Evolutionary conservation across 208 protist genomes (phyloP).

Genomic region (Naegleria fowleri): DNA sequence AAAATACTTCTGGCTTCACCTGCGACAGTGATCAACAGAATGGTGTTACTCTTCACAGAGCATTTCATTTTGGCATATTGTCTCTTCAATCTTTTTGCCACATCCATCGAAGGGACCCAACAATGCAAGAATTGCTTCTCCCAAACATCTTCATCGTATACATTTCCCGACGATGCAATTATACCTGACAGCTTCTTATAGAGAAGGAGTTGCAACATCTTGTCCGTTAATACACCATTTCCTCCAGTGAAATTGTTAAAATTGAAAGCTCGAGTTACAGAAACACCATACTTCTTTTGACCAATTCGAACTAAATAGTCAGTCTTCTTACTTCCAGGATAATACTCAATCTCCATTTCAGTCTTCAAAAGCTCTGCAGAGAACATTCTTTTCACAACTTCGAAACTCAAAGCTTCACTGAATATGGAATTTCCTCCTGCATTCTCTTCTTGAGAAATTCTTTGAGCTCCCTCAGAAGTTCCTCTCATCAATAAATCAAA

Average conservation of each 20-base stretch:
- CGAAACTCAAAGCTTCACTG: conserved; percentile 45
- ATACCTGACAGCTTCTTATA: conserved; percentile 52
- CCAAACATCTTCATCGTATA: conserved; percentile 37
- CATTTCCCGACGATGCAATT: conserved; percentile 25
- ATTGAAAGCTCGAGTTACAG: conserved; percentile 49
- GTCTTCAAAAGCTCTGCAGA: conserved; percentile 39
- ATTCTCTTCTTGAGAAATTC: conserved; percentile 44
- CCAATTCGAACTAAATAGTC: conserved; percentile 45
- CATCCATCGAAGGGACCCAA: conserved; percentile 22
- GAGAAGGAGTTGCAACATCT: conserved; percentile 40
- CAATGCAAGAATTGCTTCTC: conserved; percentile 54
- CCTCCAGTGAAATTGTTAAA: conserved; percentile 20
- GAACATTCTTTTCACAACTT: conserved; percentile 40
- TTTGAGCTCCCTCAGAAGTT: not conserved
- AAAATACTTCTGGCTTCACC: conserved; percentile 45
- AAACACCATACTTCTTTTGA: conserved; percentile 43
- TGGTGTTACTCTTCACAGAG: conserved; percentile 40
- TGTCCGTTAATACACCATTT: conserved; percentile 20
- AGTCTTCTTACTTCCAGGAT: conserved; percentile 44
- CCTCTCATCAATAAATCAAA: not conserved
- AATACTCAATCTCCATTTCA: conserved; percentile 52
- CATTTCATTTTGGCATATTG: conserved; percentile 38
- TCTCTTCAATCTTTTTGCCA: conserved; percentile 36
- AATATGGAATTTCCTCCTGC: conserved; percentile 49
- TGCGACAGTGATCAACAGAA: conserved; percentile 44